These are phyloP conservation scores for Cyberlindnera maritima DNA, from an alignment of 805 yeast genomes.

Conservation along the genomic window DNA sequence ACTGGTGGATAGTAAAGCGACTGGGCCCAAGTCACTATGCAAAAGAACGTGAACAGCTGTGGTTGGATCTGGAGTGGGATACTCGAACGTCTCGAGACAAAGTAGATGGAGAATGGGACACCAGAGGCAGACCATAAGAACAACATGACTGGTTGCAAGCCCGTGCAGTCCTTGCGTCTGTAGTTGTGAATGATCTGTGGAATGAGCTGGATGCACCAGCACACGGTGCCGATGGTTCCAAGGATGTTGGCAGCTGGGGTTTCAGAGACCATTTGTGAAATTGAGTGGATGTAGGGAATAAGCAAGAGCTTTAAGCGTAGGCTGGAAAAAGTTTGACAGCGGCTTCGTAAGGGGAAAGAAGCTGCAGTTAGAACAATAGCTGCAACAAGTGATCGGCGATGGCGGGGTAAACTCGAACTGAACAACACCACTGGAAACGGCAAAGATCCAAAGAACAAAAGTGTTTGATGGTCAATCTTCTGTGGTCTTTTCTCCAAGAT, in stretches of 20 bases:
- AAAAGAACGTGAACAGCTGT: conserved; percentile 70
- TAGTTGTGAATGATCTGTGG: conserved; percentile 83
- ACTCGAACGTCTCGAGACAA: conserved; percentile 65
- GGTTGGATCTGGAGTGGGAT: conserved; percentile 87
- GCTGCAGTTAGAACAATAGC: background rate
- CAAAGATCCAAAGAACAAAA: too few relatives aligned
- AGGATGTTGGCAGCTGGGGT: conserved; percentile 60
- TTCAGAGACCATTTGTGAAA: conserved; percentile 9
- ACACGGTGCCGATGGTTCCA: conserved; percentile 84
- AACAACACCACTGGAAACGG: too few relatives aligned
- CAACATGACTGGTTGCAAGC: conserved; percentile 82
- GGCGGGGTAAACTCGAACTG: too few relatives aligned
- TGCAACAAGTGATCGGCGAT: background rate
- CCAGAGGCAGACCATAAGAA: conserved; percentile 75
- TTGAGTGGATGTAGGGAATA: too few relatives aligned
- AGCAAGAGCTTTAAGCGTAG: too few relatives aligned
- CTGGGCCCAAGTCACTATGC: conserved; percentile 67
- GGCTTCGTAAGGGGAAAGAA: too few relatives aligned
- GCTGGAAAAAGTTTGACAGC: too few relatives aligned
- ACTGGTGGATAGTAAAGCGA: conserved; percentile 73
- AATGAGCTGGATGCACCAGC: conserved; percentile 88
- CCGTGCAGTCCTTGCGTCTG: conserved; percentile 73
- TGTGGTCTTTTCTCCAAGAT: background rate
- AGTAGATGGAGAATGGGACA: conserved; percentile 84
- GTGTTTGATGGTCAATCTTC: too few relatives aligned